These are phyloP conservation scores for Phytopythium vexans DNA, from an alignment of 352 stramenopile genomes.

Conservation along the genomic window DNA sequence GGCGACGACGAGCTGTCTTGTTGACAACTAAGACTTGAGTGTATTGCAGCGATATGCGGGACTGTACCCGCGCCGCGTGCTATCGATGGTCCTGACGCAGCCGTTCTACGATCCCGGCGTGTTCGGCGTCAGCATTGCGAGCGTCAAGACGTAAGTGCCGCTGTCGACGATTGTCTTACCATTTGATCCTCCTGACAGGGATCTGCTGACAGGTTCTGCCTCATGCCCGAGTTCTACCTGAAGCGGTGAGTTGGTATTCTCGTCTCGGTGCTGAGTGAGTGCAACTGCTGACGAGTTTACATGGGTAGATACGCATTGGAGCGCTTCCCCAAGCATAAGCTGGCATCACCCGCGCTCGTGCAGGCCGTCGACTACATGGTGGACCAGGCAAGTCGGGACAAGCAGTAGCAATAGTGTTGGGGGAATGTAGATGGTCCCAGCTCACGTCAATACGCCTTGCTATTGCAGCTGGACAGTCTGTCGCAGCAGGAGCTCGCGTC, in stretches of 20 bases:
- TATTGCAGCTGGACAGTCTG: conserved; percentile 36
- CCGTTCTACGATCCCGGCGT: conserved; percentile 53
- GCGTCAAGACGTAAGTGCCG: conserved; percentile 45
- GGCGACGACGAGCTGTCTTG: not conserved
- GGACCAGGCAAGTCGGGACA: conserved; percentile 32
- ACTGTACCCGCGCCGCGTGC: conserved; percentile 54
- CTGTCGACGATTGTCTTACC: not conserved
- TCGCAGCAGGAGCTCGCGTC: conserved; percentile 69
- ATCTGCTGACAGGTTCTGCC: conserved; percentile 34
- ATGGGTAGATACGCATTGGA: conserved; percentile 48
- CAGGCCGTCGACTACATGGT: conserved; percentile 66
- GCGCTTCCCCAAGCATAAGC: conserved; percentile 34
- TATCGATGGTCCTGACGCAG: conserved; percentile 61
- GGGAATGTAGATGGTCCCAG: too few relatives aligned
- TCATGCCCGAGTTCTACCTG: conserved; percentile 72
- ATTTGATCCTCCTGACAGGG: not conserved
- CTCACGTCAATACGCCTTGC: not conserved
- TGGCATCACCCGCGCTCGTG: conserved; percentile 19
- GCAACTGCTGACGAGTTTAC: not conserved
- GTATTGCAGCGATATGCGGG: conserved; percentile 43
- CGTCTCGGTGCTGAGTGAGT: not conserved
- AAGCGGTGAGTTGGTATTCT: conserved; percentile 37
- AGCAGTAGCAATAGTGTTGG: not conserved
- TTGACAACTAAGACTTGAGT: not conserved
- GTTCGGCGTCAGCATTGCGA: conserved; percentile 42